A percentile compares a stretch with the other conserved stretches of the same genome.
Evolutionary conservation across 2,329 filamentous ascomycete species (phyloP).

Genomic region (Talaromyces funiculosus): DNA sequence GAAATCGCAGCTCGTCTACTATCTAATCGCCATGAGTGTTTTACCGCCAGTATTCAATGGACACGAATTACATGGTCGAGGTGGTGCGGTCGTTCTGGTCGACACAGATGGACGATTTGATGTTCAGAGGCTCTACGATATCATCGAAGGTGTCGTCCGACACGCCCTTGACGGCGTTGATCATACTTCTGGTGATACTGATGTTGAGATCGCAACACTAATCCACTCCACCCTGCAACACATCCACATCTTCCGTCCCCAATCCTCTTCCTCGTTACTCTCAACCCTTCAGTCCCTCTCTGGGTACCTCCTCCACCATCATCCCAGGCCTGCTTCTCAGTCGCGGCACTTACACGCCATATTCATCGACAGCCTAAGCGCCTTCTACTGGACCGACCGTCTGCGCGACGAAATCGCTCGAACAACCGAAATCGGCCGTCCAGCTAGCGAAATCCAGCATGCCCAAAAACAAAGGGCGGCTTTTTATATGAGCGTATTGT

Average conservation of each 20-base stretch:
- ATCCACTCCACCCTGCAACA: constrained; percentile 45
- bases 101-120: constrained; percentile 54
- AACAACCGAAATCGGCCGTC: constrained; percentile 32
- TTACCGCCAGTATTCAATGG: constrained; percentile 39
- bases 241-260: constrained; percentile 54
- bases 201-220: constrained; percentile 18
- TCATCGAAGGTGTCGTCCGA: constrained; percentile 25
- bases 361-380: constrained; percentile 50
- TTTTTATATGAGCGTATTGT: constrained; percentile 29
- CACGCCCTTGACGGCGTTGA: constrained; percentile 14
- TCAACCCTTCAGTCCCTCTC: constrained; percentile 45
- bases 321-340: constrained; percentile 22
- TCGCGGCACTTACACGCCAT: constrained; percentile 46
- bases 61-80: constrained; percentile 39
- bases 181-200: not conserved
- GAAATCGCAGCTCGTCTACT: constrained; percentile 56
- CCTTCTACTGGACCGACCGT: constrained; percentile 52
- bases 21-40: constrained; percentile 47
- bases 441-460: constrained; percentile 24
- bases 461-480: constrained; percentile 23
- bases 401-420: constrained; percentile 40
- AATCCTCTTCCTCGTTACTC: constrained; percentile 47
- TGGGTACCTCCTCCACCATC: constrained; percentile 44
- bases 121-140: constrained; percentile 39
- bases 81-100: constrained; percentile 49